Percentiles rank a stretch among this genome's conserved stretches.
phyloP scores from a whole-genome alignment of 768 basidiomycete species.

The Austroboletus festivus region DNA sequence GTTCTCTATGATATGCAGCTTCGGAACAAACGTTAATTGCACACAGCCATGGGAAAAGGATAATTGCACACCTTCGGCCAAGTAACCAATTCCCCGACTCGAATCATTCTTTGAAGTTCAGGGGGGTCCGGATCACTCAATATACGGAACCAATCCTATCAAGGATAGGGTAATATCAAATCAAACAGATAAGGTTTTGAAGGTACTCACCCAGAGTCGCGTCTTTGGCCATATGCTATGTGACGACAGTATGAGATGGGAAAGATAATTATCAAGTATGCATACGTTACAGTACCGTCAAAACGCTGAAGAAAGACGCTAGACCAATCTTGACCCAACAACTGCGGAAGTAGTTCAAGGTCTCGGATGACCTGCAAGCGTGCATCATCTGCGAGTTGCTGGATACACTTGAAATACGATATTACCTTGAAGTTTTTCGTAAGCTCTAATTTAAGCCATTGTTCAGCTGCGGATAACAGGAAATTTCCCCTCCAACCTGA shows the following conservation, averaged over 20 bases:
- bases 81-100: constrained; percentile 85
- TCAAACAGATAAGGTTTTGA: constrained; percentile 1
- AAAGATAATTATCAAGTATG: constrained; percentile 5
- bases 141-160: constrained; percentile 81
- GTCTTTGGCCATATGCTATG: constrained; percentile 87
- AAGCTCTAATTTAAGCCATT: constrained; percentile 92
- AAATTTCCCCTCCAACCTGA: constrained; percentile 95
- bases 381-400: background rate
- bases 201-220: constrained; percentile 55
- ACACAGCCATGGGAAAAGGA: background rate
- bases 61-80: constrained; percentile 81
- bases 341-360: constrained; percentile 89
- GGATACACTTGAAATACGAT: background rate
- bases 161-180: background rate
- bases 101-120: constrained; percentile 84
- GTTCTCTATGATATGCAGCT: constrained; percentile 95
- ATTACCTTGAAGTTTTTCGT: constrained; percentile 90
- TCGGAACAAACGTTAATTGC: constrained; percentile 9
- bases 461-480: constrained; percentile 86
- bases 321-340: constrained; percentile 95
- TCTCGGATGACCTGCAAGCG: constrained; percentile 79
- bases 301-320: constrained; percentile 95
- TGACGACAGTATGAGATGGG: constrained; percentile 25
- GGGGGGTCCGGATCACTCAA: constrained; percentile 78
- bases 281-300: constrained; percentile 83